phyloP scores from a whole-genome alignment of 2,329 filamentous ascomycete genomes.

The Leptographium flavum region DNA sequence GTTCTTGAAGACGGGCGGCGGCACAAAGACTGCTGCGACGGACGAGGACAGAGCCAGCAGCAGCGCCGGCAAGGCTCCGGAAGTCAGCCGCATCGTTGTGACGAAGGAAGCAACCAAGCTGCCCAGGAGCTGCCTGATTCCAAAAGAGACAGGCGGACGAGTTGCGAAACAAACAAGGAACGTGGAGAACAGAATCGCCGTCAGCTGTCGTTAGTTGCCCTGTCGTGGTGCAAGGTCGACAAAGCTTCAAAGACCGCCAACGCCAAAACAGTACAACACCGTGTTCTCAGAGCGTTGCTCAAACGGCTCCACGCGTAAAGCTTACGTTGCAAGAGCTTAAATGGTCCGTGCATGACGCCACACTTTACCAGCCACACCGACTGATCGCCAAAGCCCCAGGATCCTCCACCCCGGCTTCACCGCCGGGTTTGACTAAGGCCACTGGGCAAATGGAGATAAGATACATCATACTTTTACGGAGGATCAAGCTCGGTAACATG shows the following conservation, averaged over 20 bases:
- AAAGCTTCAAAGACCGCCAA: conserved; percentile 1
- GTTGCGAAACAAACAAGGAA: not conserved
- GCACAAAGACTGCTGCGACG: conserved; percentile 41
- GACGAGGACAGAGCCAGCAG: conserved; percentile 40
- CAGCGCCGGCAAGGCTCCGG: conserved; percentile 40
- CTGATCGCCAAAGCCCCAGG: too few relatives aligned
- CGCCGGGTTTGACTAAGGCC: too few relatives aligned
- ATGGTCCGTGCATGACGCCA: conserved; percentile 5
- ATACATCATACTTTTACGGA: too few relatives aligned
- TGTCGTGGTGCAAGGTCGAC: conserved; percentile 1
- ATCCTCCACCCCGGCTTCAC: too few relatives aligned
- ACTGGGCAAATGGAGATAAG: too few relatives aligned
- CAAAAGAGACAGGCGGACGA: not conserved
- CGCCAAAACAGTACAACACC: conserved; percentile 15
- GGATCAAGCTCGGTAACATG: too few relatives aligned
- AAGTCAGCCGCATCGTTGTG: conserved; percentile 28
- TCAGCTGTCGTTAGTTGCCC: not conserved
- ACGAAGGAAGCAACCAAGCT: conserved; percentile 1
- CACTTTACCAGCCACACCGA: not conserved
- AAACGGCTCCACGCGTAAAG: conserved; percentile 10
- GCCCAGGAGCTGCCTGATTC: conserved; percentile 12
- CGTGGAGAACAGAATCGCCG: not conserved
- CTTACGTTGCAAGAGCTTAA: conserved; percentile 21
- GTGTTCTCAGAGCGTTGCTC: conserved; percentile 14
- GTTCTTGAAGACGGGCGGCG: conserved; percentile 87